Conservation (phyloP, 257 asterid genomes). For the Haberlea rhodopensis region DNA sequence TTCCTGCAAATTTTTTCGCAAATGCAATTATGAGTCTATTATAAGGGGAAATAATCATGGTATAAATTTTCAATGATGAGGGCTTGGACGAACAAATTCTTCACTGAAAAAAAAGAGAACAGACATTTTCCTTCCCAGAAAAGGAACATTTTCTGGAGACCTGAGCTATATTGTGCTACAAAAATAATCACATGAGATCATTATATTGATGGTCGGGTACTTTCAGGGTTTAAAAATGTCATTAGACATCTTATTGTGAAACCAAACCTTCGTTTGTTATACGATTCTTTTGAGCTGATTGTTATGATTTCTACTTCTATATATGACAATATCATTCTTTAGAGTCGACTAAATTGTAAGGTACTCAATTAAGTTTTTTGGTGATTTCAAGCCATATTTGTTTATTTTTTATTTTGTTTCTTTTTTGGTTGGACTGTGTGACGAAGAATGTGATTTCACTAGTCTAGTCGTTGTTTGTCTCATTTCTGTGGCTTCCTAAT, state of each 20-base stretch:
- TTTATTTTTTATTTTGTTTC: neutral
- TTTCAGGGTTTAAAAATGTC: neutral
- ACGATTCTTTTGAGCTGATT: too few relatives aligned
- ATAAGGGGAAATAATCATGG: slow-evolving; percentile 1
- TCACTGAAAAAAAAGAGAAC: neutral
- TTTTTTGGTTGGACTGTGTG: neutral
- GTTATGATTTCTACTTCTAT: too few relatives aligned
- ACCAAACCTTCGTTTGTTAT: neutral
- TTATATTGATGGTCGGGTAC: neutral
- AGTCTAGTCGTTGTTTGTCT: slow-evolving; percentile 1
- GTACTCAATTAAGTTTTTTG: neutral
- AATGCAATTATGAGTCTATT: neutral
- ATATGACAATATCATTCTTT: too few relatives aligned
- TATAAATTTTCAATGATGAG: neutral
- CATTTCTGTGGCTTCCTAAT: neutral
- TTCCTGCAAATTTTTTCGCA: neutral
- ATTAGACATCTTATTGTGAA: neutral
- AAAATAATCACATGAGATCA: neutral
- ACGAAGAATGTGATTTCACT: neutral
- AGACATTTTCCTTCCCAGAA: neutral
- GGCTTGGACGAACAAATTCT: neutral
- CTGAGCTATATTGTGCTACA: neutral
- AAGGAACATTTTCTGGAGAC: neutral
- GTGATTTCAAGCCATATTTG: neutral
- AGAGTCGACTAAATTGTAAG: neutral